Base-by-base conservation (phyloP, 2,329 filamentous ascomycete genomes). In the Claviceps humidiphila region DNA sequence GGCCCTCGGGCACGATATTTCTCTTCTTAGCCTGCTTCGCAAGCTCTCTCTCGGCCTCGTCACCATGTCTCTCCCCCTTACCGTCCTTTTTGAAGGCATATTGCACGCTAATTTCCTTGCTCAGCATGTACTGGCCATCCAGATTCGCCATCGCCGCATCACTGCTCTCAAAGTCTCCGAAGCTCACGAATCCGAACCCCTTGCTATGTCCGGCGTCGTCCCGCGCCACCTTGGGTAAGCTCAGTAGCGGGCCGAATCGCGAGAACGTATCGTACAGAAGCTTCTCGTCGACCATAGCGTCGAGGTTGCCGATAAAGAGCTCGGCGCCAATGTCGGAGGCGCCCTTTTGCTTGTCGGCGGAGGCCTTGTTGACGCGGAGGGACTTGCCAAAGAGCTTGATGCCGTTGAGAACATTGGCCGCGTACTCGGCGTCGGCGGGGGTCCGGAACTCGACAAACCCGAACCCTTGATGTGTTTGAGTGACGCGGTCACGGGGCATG, bases 61-160 rank as follows among this genome's bases (percentile, higher is more conserved):
- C 93, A 61, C 93, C 93, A 65, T 98, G 93, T 54, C 93, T 78
- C 71, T 97, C 91, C 60, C 91, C 91, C 72, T 95, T 95, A 59
- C 93, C 93, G 63, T 98, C 93, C 71, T 97, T 97, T 77, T 98
- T 98, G 78, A 95, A 97, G 41, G 93, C 93, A 68, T 97, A 98
- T 69, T 97, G 91, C 45, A 98, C 93, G 2, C 86, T 87, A 60
- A 97, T 85, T 68, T 95, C 87, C 72, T 95, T 95, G 75, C 93
- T 95, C 76, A 95, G 90, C 55, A 98, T 81, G 69, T 93, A 97
- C 71, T 97, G 90, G 50, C 89, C 89, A 66, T 95, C 87, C 85
- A 98, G 90, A 66, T 91, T 93, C 58, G 83, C 78, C 57, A 95
- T 88, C 43, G 93, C 90, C 56, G 88, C 85, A 63, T 98, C 93